Evolutionary conservation across 2,329 filamentous ascomycete genomes (phyloP).

Genomic region (Graphilbum sp.): DNA sequence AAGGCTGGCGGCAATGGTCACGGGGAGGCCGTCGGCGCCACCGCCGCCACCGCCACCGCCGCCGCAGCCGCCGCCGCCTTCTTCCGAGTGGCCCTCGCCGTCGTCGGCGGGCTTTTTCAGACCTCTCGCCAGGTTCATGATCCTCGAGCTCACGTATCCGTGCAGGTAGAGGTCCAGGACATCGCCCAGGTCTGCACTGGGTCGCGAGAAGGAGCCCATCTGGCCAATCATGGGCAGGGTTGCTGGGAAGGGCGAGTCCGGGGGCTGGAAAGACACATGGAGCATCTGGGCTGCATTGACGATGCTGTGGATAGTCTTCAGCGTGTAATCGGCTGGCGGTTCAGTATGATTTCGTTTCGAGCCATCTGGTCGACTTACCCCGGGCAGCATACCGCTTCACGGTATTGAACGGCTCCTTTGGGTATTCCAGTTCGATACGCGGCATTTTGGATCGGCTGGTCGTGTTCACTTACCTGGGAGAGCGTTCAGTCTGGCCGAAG

Average conservation of each 20-base stretch:
- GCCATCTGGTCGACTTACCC: no score
- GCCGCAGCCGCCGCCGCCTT: no score
- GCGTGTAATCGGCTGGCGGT: constrained; percentile 50
- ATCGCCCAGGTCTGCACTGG: constrained; percentile 42
- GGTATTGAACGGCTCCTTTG: constrained; percentile 45
- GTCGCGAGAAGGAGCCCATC: constrained; percentile 54
- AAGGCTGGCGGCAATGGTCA: constrained; percentile 57
- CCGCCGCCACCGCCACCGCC: no score
- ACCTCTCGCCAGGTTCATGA: constrained; percentile 48
- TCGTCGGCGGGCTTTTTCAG: background rate
- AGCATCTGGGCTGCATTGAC: constrained; percentile 60
- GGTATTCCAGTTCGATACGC: constrained; percentile 36
- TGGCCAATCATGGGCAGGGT: constrained; percentile 76
- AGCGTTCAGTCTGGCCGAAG: no score
- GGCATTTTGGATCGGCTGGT: constrained; percentile 29
- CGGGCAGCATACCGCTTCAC: constrained; percentile 50
- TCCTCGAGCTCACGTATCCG: constrained; percentile 64
- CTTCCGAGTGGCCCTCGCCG: constrained; percentile 1
- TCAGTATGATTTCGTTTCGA: no score
- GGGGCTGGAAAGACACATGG: constrained; percentile 60
- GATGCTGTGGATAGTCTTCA: constrained; percentile 56
- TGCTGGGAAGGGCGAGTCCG: constrained; percentile 52
- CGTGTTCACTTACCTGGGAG: no score
- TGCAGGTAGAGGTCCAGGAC: constrained; percentile 67
- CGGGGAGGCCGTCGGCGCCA: constrained; percentile 42